Evolutionary conservation across 148 eudicot genomes (phyloP), one percentile per base, ranked within the genome.

Genomic region (Cornus suecica): DNA sequence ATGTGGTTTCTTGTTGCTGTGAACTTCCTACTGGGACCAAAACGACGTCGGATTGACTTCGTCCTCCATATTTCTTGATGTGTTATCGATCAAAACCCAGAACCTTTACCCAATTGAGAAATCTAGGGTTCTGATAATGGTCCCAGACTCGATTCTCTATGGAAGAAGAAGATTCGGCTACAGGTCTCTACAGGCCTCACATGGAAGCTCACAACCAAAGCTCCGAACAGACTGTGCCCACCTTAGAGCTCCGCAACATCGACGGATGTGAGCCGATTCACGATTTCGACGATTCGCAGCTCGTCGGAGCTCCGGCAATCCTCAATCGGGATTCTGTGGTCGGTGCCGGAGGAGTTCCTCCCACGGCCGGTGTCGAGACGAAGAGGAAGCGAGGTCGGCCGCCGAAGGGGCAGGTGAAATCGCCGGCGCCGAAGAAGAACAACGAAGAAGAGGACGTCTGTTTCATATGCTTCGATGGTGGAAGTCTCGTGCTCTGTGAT

Each of bases 401-500:
- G 63, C 91, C 92, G 27, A 85, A 71, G 66, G 84, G 79, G 25
- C 82, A 61, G 32, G 80, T 83, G 11, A 78, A 76, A 22, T 52
- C 85, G 65, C 63, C 75, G 56, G 72, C 87, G 15, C 79, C 74
- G 76, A 82, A 80, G 87, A 79, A 45, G 71, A 77, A 64, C 77
- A 84, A 82, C 74, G 92, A 85, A 62, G 97, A 90, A 15, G 98
- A 93, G 48, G 98, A 93, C 85, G 98, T 93, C 16, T 93, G 98
- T 72, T 93, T 93, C 62, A 93, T 93, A 26, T 93, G 98, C 78
- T 93, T 93, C 30, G 98, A 93, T 78, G 98, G 98, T 3, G 98
- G 98, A 32, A 86, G 82, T 29, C 91, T 93, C 14, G 98, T 93
- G 63, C 86, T 93, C 0, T 93, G 98, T 63, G 98, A 93, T 86